Conservation (phyloP, 2,329 filamentous ascomycete genomes). For the Colletotrichum endophyticum region DNA sequence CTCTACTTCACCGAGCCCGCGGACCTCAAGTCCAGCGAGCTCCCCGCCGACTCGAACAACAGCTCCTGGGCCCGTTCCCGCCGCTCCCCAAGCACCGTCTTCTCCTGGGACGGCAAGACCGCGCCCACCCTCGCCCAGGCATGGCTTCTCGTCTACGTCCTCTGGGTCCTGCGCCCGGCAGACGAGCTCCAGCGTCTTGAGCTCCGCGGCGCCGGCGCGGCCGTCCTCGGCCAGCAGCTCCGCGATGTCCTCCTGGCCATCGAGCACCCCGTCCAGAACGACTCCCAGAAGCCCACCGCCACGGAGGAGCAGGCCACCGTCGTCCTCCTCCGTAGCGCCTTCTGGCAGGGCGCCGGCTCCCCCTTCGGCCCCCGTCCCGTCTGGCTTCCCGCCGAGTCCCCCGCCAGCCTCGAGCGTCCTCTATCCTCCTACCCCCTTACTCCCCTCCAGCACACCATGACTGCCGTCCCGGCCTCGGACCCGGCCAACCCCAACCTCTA, state of each 20-base stretch:
- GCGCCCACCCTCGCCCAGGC: conserved; percentile 53
- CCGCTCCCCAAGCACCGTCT: conserved; percentile 51
- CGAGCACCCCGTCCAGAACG: conserved; percentile 47
- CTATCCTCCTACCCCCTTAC: conserved; percentile 53
- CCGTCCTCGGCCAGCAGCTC: conserved; percentile 42
- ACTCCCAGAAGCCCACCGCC: conserved; percentile 29
- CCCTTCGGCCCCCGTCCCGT: conserved; percentile 68
- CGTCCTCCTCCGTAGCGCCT: conserved; percentile 57
- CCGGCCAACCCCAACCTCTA: conserved; percentile 42
- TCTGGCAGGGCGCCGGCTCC: conserved; percentile 75
- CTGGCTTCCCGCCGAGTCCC: conserved; percentile 59
- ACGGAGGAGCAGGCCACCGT: conserved; percentile 36
- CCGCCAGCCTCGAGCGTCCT: conserved; percentile 37
- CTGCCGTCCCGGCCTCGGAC: conserved; percentile 41
- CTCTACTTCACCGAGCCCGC: conserved; percentile 51
- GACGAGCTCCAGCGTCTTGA: conserved; percentile 55
- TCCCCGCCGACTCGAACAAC: conserved; percentile 57
- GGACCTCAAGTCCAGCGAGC: conserved; percentile 53
- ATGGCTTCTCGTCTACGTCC: conserved; percentile 58
- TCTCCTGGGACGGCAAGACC: conserved; percentile 46
- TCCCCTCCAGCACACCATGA: conserved; percentile 51
- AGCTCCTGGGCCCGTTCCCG: conserved; percentile 62
- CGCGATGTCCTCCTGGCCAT: conserved; percentile 53
- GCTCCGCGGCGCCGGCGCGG: conserved; percentile 43
- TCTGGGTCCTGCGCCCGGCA: conserved; percentile 54